Evolutionary conservation across 192 early-diverging fungal species (phyloP).

Genomic region (Glomus cerebriforme): DNA sequence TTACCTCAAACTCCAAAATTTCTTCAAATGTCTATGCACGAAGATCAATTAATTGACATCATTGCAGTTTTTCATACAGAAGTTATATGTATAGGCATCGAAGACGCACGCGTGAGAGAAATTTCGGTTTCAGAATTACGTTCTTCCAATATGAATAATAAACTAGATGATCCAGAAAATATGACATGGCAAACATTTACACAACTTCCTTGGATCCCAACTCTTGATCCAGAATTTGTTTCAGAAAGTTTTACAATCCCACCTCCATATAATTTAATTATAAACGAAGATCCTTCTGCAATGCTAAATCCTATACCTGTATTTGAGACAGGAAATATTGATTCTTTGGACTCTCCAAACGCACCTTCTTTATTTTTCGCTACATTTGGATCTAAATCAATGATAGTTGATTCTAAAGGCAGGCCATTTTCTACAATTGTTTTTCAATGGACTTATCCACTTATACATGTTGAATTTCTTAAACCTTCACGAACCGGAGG

Average conservation of each 20-base stretch:
- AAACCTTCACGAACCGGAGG: not conserved
- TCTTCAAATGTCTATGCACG: slow-evolving; percentile 16
- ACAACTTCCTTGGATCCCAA: slow-evolving; percentile 22
- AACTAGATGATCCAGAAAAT: not conserved
- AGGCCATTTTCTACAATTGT: slow-evolving; percentile 24
- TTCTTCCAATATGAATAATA: not conserved
- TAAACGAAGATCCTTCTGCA: slow-evolving; percentile 8
- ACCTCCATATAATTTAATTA: slow-evolving; percentile 11
- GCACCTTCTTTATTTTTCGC: slow-evolving; percentile 25
- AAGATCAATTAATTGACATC: slow-evolving; percentile 24
- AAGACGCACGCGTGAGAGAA: slow-evolving; percentile 22
- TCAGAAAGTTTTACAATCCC: slow-evolving; percentile 26
- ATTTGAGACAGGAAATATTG: slow-evolving; percentile 18
- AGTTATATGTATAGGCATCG: slow-evolving; percentile 17
- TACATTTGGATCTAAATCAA: slow-evolving; percentile 29
- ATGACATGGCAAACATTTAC: slow-evolving; percentile 16
- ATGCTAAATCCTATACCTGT: slow-evolving; percentile 27
- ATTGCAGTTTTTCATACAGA: slow-evolving; percentile 22
- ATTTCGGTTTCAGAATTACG: slow-evolving; percentile 1
- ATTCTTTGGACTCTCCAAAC: not conserved
- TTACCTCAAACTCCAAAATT: slow-evolving; percentile 29
- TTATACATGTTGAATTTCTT: slow-evolving; percentile 7
- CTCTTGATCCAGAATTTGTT: slow-evolving; percentile 15
- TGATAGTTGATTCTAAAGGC: slow-evolving; percentile 29
- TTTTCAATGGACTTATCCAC: slow-evolving; percentile 20